Base-by-base conservation (phyloP, 371 early-diverging fungal genomes). In the Coelomomyces lativittatus region DNA sequence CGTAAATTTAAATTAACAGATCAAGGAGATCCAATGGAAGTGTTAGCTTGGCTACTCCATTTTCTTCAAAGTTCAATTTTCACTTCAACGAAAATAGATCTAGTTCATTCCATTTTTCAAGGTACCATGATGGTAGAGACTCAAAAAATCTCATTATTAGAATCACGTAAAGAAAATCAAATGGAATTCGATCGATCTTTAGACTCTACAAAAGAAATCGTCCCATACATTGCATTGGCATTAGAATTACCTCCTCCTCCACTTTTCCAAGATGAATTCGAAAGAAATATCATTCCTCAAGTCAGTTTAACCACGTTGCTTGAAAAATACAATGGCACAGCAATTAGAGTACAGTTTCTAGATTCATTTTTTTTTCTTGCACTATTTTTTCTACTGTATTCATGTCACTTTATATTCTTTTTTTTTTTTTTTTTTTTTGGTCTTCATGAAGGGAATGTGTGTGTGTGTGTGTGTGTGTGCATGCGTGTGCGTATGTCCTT, bases 171-270 rank as follows among this genome's bases (percentile, higher is more conserved):
- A 24, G 53, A n/a, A 26, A n/a, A 17, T 2, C 44, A 44, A 61
- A 60, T 4, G 50, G 30, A 49, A 2, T 69, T 74, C 50, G 69
- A 73, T 45, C 51, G 56, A 28, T 56, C 59, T 44, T 54, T 63
- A 54, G 5, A 61, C 59, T 30, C 59, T 49, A 4, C 58, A 52
- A 1, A 27, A 17, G 19, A 23, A 11, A 11, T 6, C 19, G 36
- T 35, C 19, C 87, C 92, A 1, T 93, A 93, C 57, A 54, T 91
- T 44, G 77, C 88, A 38, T 63, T 97, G 41, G 78, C 85, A 0
- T 58, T 97, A 48, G 95, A 97, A 51, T 61, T 93, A 25, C 97
- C 95, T 10, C 86, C 87, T 9, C 78, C 85, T 23, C 97, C 95
- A 3, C 62, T 97, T 29, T 95, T 89, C 58, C 79, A 82, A 34